Evolutionary conservation across 2,329 filamentous ascomycete genomes (phyloP), one percentile per base, ranked within the genome.

Genomic region (Chrysosporium keratinophilum): DNA sequence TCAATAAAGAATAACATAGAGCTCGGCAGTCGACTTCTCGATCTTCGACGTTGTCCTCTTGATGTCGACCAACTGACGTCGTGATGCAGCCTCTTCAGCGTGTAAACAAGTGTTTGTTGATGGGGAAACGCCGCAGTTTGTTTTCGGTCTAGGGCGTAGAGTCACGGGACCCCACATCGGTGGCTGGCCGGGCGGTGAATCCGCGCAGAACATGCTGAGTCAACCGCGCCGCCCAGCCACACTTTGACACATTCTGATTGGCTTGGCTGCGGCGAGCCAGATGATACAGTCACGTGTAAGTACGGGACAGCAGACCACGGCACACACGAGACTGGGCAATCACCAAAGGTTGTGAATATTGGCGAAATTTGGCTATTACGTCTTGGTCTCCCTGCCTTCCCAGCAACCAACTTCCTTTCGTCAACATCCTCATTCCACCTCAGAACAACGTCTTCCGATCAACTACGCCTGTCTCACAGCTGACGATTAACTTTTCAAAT

Each of bases 61-160:
- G 35, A 49, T 35, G 44, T 43, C 51, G 51, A 42, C 45, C 14
- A 35, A 43, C 43, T 54, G 51, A 49, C 45, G 51, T 49, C 35
- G 43, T 34, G 45, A 44, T 48, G 51, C 51, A 52, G 54, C 48
- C 49, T 56, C 34, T 52, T 56, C 50, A 40, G 17, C 17, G 34
- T 39, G 54, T 56, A 58, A 63, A 54, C 56, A 60, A 57, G 51
- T 55, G 28, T 55, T 59, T 58, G 59, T 59, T 59, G 55, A 59
- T 58, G 56, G 58, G 58, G 57, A 60, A 58, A 59, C 58, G 56
- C 53, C 52, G 28, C 46, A 52, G 42, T 52, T 56, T 39, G 50
- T 53, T 50, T 55, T 57, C 7, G 50, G 40, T 45, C 28, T 46
- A 42, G 45, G 15, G 15, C 11, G 33, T 12, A 10, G 23, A 42